Evolutionary conservation across 176 grass and related monocot genomes (phyloP).

Genomic region (Carex cristatella): DNA sequence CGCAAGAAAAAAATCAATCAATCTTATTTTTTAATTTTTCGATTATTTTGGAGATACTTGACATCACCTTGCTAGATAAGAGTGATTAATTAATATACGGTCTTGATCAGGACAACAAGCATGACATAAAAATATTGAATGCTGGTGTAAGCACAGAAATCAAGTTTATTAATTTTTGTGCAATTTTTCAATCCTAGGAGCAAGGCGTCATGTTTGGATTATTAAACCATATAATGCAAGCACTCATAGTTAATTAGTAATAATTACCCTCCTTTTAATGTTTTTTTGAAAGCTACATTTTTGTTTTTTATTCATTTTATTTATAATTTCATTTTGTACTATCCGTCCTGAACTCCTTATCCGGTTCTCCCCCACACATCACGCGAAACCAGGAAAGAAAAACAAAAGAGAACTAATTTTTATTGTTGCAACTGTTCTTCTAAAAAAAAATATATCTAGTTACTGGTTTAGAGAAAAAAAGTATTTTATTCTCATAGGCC

Average conservation of each 20-base stretch:
- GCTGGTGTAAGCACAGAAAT: conserved; percentile 5
- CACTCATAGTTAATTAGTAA: neutral
- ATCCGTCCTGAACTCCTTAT: neutral
- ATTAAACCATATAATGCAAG: neutral
- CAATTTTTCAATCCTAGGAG: neutral
- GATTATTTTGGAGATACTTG: neutral
- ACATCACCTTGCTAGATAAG: neutral
- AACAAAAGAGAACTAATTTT: neutral
- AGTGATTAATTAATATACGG: neutral
- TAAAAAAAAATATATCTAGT: too few relatives aligned
- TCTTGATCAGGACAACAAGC: neutral
- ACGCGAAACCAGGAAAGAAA: neutral
- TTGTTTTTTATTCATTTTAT: neutral
- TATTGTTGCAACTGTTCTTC: too few relatives aligned
- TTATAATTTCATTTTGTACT: neutral
- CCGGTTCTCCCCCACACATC: neutral
- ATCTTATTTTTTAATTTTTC: too few relatives aligned
- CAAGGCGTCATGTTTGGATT: neutral
- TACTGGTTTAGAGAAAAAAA: too few relatives aligned
- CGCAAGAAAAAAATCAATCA: too few relatives aligned
- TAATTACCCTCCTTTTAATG: neutral
- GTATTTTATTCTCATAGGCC: neutral
- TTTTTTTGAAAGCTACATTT: conserved; percentile 5
- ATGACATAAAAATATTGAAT: neutral
- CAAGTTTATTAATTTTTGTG: neutral